phyloP scores from a whole-genome alignment of 2,329 filamentous ascomycete species.

The Ophiostoma novo-ulmi region DNA sequence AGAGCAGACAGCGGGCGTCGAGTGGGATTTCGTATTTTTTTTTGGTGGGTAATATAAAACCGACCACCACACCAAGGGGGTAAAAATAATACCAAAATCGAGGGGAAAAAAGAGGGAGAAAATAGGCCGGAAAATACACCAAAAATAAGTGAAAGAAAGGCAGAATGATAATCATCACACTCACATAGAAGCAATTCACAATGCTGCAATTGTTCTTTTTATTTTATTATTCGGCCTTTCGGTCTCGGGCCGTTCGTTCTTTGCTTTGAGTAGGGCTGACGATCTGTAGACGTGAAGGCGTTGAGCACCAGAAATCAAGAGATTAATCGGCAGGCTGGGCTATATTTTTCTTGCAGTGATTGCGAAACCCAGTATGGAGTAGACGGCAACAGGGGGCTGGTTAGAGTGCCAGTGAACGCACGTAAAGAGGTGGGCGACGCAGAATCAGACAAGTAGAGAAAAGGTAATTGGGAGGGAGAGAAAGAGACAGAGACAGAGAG shows the following conservation, averaged over 20 bases:
- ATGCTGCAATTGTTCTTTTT: background rate
- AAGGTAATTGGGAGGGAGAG: background rate
- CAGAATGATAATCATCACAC: background rate
- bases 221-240: background rate
- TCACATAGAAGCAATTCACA: background rate
- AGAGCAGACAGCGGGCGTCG: slow-evolving; percentile 1
- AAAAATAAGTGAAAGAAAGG: too few species aligned
- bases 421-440: background rate
- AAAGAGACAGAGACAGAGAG: background rate
- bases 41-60: slow-evolving; percentile 14
- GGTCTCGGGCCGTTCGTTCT: background rate
- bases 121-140: background rate
- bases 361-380: slow-evolving; percentile 11
- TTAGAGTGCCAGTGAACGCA: background rate
- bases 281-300: background rate
- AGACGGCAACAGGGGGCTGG: slow-evolving; percentile 12
- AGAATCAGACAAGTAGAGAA: background rate
- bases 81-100: background rate
- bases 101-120: background rate
- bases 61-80: slow-evolving; percentile 13
- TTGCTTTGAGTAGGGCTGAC: slow-evolving; percentile 3
- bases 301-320: background rate
- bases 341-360: background rate
- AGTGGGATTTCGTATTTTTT: slow-evolving; percentile 16
- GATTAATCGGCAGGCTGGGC: slow-evolving; percentile 10